Conservation (phyloP, 2,329 filamentous ascomycete species). For the Tolypocladium endophyticum region DNA sequence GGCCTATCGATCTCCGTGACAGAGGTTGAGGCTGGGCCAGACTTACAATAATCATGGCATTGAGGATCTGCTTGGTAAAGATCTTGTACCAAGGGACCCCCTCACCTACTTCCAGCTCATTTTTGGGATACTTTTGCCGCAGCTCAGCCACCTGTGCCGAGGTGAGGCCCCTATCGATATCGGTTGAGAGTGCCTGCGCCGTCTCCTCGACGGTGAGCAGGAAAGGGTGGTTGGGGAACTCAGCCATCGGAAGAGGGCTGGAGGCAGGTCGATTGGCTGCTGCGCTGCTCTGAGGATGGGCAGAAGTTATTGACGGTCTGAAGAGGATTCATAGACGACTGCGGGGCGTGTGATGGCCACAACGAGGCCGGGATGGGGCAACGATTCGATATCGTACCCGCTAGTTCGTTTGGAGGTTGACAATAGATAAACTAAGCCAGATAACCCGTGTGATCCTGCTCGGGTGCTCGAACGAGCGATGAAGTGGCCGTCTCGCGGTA, state of each 20-base stretch:
- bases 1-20: not conserved
- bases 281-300: constrained; percentile 7
- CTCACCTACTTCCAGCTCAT: constrained; percentile 60
- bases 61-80: constrained; percentile 60
- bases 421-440: not conserved
- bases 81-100: constrained; percentile 63
- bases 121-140: constrained; percentile 50
- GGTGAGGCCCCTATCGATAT: constrained; percentile 57
- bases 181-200: constrained; percentile 48
- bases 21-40: not conserved
- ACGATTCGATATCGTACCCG: not conserved
- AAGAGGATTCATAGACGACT: constrained; percentile 11
- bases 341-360: not conserved
- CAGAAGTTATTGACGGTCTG: constrained; percentile 4
- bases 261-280: constrained; percentile 1
- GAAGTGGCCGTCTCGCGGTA: not conserved
- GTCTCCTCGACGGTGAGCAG: constrained; percentile 53
- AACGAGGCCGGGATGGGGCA: constrained; percentile 1
- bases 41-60: constrained; percentile 65
- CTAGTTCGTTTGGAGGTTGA: not conserved
- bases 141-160: constrained; percentile 47
- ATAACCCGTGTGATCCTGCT: not conserved
- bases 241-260: constrained; percentile 16
- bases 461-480: not conserved
- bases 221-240: constrained; percentile 46